These are phyloP conservation scores for Ophiostoma perfectum DNA, from an alignment of 2,329 filamentous ascomycete species.

Conservation along the genomic window DNA sequence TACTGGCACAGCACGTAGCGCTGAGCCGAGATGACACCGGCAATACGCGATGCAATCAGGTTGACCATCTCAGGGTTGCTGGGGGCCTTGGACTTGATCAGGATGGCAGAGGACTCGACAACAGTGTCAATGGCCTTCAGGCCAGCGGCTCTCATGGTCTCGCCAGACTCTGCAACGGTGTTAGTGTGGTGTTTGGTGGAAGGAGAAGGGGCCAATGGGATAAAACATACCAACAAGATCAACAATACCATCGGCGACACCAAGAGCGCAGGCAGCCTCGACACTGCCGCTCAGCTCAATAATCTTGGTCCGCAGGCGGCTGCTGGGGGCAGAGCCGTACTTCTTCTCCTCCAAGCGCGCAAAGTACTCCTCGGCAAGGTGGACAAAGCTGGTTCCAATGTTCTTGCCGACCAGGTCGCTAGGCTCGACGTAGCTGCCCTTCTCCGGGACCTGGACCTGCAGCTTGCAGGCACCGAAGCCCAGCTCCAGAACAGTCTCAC, in stretches of 20 bases:
- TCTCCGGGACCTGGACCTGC: conserved; percentile 93
- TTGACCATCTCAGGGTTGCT: conserved; percentile 76
- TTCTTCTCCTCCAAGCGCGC: conserved; percentile 60
- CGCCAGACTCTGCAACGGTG: conserved; percentile 69
- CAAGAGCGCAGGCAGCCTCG: conserved; percentile 90
- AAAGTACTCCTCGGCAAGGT: conserved; percentile 79
- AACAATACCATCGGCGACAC: conserved; percentile 93
- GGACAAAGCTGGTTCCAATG: conserved; percentile 91
- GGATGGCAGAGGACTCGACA: conserved; percentile 75
- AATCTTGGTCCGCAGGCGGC: conserved; percentile 74
- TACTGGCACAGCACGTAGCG: conserved; percentile 94
- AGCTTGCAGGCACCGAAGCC: conserved; percentile 87
- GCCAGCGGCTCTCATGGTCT: conserved; percentile 95
- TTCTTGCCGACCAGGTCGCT: conserved; percentile 85
- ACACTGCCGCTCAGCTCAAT: conserved; percentile 95
- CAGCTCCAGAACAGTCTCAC: conserved; percentile 83
- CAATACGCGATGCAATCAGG: conserved; percentile 78
- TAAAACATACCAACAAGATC: conserved; percentile 78
- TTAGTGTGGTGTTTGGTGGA: background rate
- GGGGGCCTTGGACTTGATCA: conserved; percentile 84
- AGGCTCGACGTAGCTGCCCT: conserved; percentile 64
- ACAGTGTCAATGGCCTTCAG: conserved; percentile 93
- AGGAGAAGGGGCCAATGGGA: background rate
- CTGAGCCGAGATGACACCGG: conserved; percentile 91
- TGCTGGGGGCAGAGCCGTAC: conserved; percentile 37